Evolutionary conservation across 2,329 filamentous ascomycete genomes (phyloP).

Genomic region (Cladosporium sp.): DNA sequence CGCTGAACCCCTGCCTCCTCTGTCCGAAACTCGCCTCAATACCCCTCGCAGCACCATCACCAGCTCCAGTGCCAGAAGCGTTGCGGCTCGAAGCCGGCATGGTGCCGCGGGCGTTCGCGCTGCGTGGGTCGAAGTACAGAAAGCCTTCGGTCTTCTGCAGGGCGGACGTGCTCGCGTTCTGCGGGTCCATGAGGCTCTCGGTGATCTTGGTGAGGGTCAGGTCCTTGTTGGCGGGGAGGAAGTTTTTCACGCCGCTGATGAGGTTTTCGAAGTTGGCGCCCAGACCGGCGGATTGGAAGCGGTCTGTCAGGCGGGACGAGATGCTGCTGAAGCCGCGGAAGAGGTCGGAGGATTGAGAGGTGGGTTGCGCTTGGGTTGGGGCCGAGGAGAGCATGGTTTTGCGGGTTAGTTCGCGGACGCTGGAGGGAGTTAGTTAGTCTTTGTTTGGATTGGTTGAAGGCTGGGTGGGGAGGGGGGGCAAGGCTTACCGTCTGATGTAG

Average conservation of each 20-base stretch:
- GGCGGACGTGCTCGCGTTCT: slow-evolving; percentile 81
- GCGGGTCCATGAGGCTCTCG: slow-evolving; percentile 95
- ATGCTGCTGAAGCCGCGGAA: slow-evolving; percentile 93
- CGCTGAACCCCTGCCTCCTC: slow-evolving; percentile 51
- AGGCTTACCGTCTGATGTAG: slow-evolving; percentile 85
- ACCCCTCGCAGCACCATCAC: slow-evolving; percentile 49
- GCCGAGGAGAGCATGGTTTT: slow-evolving; percentile 98
- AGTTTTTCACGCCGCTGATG: slow-evolving; percentile 95
- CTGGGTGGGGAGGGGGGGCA: not conserved
- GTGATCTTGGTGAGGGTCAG: slow-evolving; percentile 97
- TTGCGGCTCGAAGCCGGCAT: slow-evolving; percentile 71
- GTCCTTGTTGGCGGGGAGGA: slow-evolving; percentile 93
- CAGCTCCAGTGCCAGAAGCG: slow-evolving; percentile 15
- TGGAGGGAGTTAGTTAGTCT: slow-evolving; percentile 27
- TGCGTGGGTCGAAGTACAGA: slow-evolving; percentile 94
- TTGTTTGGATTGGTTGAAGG: not conserved
- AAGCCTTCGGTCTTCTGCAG: slow-evolving; percentile 97
- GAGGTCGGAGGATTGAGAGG: slow-evolving; percentile 65
- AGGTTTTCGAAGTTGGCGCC: slow-evolving; percentile 87
- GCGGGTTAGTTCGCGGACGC: slow-evolving; percentile 88
- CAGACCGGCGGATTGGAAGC: slow-evolving; percentile 86
- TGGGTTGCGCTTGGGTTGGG: slow-evolving; percentile 55
- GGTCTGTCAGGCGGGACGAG: slow-evolving; percentile 85
- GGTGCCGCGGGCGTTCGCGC: slow-evolving; percentile 85
- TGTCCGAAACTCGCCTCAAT: slow-evolving; percentile 86